Conservation (phyloP, 2,329 filamentous ascomycete species). For the Madurella mycetomatis region DNA sequence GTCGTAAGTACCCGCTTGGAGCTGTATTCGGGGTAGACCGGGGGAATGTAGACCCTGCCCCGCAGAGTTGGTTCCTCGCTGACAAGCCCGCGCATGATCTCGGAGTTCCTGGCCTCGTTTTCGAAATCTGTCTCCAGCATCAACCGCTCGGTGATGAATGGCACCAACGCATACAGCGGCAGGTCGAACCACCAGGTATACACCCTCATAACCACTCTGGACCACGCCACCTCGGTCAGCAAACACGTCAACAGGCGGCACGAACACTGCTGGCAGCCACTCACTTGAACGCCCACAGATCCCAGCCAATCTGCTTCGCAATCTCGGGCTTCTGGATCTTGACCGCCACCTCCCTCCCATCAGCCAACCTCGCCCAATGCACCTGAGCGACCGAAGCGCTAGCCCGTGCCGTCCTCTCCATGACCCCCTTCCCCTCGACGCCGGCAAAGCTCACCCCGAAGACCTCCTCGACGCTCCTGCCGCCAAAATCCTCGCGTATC, state of each 20-base stretch:
- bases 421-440: slow-evolving; percentile 61
- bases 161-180: slow-evolving; percentile 86
- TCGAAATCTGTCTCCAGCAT: slow-evolving; percentile 91
- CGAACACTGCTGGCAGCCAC: slow-evolving; percentile 24
- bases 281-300: slow-evolving; percentile 90
- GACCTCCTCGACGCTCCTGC: slow-evolving; percentile 77
- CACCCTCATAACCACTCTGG: slow-evolving; percentile 69
- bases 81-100: slow-evolving; percentile 75
- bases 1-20: slow-evolving; percentile 84
- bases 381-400: slow-evolving; percentile 95
- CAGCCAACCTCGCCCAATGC: slow-evolving; percentile 81
- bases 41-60: slow-evolving; percentile 81
- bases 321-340: slow-evolving; percentile 98
- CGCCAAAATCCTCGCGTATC: slow-evolving; percentile 83
- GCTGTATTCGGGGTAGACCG: slow-evolving; percentile 76
- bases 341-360: slow-evolving; percentile 88
- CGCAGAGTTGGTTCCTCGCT: slow-evolving; percentile 69
- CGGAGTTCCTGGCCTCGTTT: slow-evolving; percentile 84
- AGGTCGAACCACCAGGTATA: slow-evolving; percentile 89
- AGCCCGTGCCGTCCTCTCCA: slow-evolving; percentile 59
- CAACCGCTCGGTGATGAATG: slow-evolving; percentile 88
- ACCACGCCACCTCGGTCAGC: background rate
- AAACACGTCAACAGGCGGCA: no score
- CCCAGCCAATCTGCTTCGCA: slow-evolving; percentile 83
- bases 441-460: slow-evolving; percentile 83